These are phyloP conservation scores for Salix koriyanagi DNA, from an alignment of 345 rosid species.

Conservation along the genomic window DNA sequence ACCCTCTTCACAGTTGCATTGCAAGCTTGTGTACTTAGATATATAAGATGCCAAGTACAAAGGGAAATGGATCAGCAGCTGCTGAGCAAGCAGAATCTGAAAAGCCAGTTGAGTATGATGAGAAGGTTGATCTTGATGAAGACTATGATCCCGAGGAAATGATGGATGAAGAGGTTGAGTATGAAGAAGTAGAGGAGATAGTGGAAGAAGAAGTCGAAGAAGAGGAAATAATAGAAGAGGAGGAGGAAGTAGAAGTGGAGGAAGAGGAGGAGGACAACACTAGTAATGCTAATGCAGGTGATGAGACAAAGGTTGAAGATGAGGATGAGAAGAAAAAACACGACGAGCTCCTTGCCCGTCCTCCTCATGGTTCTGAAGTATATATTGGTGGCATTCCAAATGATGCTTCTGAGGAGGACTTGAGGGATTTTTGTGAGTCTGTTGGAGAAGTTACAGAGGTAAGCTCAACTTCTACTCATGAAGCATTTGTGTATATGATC, in stretches of 20 bases:
- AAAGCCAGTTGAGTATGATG: constrained; percentile 53
- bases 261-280: constrained; percentile 22
- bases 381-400: constrained; percentile 81
- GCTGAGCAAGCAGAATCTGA: constrained; percentile 41
- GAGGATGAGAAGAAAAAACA: constrained; percentile 55
- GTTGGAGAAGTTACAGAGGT: constrained; percentile 89
- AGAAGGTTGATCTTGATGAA: constrained; percentile 64
- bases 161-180: constrained; percentile 77
- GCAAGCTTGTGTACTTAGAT: constrained; percentile 75
- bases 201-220: constrained; percentile 64
- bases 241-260: constrained; percentile 14
- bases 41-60: constrained; percentile 74
- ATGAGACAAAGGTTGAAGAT: constrained; percentile 36
- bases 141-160: constrained; percentile 62
- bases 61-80: constrained; percentile 48
- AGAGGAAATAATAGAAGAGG: constrained; percentile 52
- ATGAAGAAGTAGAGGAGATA: constrained; percentile 74
- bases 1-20: constrained; percentile 72
- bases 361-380: constrained; percentile 92
- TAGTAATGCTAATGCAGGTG: constrained; percentile 19
- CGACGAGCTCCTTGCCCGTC: constrained; percentile 73
- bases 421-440: constrained; percentile 68
- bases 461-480: neutral
- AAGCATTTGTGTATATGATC: neutral
- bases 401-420: constrained; percentile 65